Evolutionary conservation across 2,329 filamentous ascomycete genomes (phyloP).

Genomic region (Allantophomopsis cytisporea): DNA sequence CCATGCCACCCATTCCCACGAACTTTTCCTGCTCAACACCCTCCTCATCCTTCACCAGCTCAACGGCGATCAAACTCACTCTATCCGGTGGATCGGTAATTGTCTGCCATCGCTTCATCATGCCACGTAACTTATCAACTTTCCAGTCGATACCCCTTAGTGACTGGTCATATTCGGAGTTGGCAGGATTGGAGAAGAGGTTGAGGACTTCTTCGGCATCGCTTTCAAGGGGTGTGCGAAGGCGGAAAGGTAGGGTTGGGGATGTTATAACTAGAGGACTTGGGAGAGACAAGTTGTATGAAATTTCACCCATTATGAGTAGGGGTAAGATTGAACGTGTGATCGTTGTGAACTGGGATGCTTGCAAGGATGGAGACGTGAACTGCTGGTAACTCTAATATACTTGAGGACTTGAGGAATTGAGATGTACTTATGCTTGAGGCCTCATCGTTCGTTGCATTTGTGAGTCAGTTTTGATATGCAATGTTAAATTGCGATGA

Average conservation of each 20-base stretch:
- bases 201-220: not conserved
- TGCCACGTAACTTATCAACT: not conserved
- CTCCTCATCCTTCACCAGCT: not conserved
- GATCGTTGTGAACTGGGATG: no score
- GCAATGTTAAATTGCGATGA: no score
- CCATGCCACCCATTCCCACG: not conserved
- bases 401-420: no score
- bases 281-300: not conserved
- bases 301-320: no score
- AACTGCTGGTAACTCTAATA: no score
- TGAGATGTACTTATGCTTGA: no score
- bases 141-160: not conserved
- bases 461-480: no score
- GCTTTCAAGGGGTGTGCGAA: not conserved
- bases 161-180: not conserved
- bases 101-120: not conserved
- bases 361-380: no score
- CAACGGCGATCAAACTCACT: not conserved
- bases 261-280: not conserved
- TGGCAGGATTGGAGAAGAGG: not conserved
- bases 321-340: no score
- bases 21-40: not conserved
- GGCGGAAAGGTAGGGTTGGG: not conserved
- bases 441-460: no score
- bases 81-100: not conserved